Conservation (phyloP, 106 monocot species). For the Amphibolis antarctica region DNA sequence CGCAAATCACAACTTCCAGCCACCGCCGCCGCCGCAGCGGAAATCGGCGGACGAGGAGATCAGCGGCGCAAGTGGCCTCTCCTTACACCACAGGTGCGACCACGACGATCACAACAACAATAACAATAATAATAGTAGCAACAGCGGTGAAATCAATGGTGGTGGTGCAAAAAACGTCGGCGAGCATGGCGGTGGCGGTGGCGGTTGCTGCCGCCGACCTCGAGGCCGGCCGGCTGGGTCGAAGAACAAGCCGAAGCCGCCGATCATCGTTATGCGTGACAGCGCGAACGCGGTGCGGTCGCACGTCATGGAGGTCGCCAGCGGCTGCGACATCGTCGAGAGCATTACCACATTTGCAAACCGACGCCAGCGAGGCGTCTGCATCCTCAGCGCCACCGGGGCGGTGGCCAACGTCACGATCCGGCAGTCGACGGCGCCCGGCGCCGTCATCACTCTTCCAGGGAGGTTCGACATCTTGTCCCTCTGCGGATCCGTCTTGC, state of each 20-base stretch:
- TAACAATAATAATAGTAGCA: neutral
- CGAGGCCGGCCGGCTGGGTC: constrained; percentile 13
- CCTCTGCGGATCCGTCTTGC: constrained; percentile 8
- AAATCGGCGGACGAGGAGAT: constrained; percentile 1
- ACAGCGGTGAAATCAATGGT: neutral
- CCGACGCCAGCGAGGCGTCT: constrained; percentile 8
- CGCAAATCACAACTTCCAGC: neutral
- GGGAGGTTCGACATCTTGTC: constrained; percentile 19
- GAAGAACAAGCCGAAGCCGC: constrained; percentile 23
- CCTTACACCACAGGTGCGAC: neutral
- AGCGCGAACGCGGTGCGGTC: constrained; percentile 9
- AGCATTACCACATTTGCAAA: neutral
- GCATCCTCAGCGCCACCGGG: constrained; percentile 6
- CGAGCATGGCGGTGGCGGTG: neutral
- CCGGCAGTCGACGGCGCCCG: constrained; percentile 8
- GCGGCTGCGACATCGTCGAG: constrained; percentile 10
- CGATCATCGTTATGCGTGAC: constrained; percentile 8
- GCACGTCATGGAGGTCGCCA: constrained; percentile 14
- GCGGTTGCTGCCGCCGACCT: constrained; percentile 2
- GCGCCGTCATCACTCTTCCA: constrained; percentile 2
- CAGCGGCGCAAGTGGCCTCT: constrained; percentile 3
- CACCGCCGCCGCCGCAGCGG: neutral
- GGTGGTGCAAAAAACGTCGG: neutral
- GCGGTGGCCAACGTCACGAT: constrained; percentile 10
- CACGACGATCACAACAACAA: neutral